Conservation (phyloP, 2,329 filamentous ascomycete species). For the Cytospora chrysosperma region DNA sequence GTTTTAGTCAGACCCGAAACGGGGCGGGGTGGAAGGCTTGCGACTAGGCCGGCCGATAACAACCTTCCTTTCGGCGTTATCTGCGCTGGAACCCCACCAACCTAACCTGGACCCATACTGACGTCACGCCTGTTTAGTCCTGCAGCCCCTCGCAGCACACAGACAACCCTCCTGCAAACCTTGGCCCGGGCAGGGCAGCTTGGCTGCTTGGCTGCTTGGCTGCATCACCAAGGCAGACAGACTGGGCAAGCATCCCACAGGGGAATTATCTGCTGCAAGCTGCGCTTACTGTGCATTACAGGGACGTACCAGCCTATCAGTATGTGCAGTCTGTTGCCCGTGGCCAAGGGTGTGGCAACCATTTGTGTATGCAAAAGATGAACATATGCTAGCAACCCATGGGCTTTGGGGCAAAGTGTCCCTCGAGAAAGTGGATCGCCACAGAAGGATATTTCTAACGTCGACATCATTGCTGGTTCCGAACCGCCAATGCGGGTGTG, state of each 20-base stretch:
- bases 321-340: not conserved
- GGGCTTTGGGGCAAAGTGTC: not conserved
- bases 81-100: constrained; percentile 16
- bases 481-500: not conserved
- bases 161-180: not conserved
- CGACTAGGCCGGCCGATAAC: constrained; percentile 1
- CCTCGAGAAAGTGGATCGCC: not conserved
- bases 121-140: constrained; percentile 11
- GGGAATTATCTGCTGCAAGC: not conserved
- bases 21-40: not conserved
- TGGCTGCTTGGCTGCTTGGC: not conserved
- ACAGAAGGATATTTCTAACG: not conserved
- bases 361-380: not conserved
- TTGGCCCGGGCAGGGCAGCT: not conserved
- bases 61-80: constrained; percentile 16
- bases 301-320: not conserved
- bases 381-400: not conserved
- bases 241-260: too few relatives aligned
- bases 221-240: not conserved
- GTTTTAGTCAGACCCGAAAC: too few relatives aligned
- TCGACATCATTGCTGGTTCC: not conserved
- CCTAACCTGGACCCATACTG: constrained; percentile 15
- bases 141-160: not conserved
- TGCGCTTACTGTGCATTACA: not conserved
- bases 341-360: not conserved